These are phyloP conservation scores for Botrytis porri DNA, from an alignment of 2,329 filamentous ascomycete genomes.

Conservation along the genomic window DNA sequence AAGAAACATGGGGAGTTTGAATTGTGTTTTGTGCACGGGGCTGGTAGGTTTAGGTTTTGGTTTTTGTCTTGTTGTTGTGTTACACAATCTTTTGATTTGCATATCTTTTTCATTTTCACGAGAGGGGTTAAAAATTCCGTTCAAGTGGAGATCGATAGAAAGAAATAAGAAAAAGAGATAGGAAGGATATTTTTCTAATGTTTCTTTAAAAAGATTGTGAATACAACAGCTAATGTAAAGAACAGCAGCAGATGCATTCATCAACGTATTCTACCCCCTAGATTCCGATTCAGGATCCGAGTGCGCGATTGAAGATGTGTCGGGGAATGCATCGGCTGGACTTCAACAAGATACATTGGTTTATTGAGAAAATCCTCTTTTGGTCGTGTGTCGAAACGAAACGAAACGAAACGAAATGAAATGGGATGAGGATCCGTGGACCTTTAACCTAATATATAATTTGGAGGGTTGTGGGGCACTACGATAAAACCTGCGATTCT, in stretches of 20 bases:
- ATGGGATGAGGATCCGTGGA: not conserved
- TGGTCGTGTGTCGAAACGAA: not conserved
- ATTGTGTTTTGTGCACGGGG: slow-evolving; percentile 33
- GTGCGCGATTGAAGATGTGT: not conserved
- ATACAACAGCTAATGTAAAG: not conserved
- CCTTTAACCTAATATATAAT: not conserved
- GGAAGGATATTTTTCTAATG: too few relatives aligned
- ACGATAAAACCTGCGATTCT: not conserved
- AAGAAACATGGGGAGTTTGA: slow-evolving; percentile 40
- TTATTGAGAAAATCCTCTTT: not conserved
- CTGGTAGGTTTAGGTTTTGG: slow-evolving; percentile 29
- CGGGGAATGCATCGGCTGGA: not conserved
- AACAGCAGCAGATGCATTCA: slow-evolving; percentile 20
- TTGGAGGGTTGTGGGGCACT: not conserved
- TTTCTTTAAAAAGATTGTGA: not conserved
- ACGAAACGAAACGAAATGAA: not conserved
- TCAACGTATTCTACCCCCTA: slow-evolving; percentile 6
- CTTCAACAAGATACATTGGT: not conserved
- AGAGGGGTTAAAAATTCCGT: fast-evolving
- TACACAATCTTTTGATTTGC: not conserved
- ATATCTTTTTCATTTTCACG: not conserved
- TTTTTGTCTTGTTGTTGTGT: not conserved
- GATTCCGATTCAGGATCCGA: not conserved
- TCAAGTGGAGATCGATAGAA: too few relatives aligned
- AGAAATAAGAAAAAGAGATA: too few relatives aligned